Evolutionary conservation across 768 basidiomycete species (phyloP).

Genomic region (Mycena haematopus): DNA sequence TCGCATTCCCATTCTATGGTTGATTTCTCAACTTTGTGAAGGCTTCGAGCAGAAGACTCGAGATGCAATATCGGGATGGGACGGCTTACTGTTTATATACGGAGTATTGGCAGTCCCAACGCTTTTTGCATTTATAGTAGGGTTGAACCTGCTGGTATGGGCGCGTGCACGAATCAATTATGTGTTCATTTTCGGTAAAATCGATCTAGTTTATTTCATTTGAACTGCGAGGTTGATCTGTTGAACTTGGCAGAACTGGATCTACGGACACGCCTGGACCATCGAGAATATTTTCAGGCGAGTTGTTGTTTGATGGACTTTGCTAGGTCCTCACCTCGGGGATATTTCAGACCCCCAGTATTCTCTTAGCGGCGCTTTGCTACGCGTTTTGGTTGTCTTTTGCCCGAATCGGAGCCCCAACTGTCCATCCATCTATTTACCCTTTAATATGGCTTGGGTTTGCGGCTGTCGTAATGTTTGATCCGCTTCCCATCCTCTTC

Average conservation of each 20-base stretch:
- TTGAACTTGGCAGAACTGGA: constrained; percentile 60
- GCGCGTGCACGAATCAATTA: constrained; percentile 83
- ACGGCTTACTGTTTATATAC: constrained; percentile 80
- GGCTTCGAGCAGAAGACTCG: constrained; percentile 62
- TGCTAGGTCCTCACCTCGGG: background rate
- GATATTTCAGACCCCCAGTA: constrained; percentile 70
- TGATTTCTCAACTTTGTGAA: constrained; percentile 34
- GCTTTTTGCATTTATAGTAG: constrained; percentile 77
- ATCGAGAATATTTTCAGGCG: constrained; percentile 74
- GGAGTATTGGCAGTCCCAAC: constrained; percentile 75
- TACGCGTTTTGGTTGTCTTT: constrained; percentile 90
- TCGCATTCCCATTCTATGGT: background rate
- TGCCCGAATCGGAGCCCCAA: constrained; percentile 57
- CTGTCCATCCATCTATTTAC: constrained; percentile 74
- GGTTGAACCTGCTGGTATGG: constrained; percentile 85
- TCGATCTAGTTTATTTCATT: background rate
- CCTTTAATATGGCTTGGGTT: constrained; percentile 83
- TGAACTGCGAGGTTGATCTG: background rate
- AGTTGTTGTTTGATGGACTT: constrained; percentile 24
- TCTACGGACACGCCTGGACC: constrained; percentile 73
- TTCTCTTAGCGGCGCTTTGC: constrained; percentile 75
- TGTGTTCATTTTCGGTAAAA: constrained; percentile 44
- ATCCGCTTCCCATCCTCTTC: constrained; percentile 76
- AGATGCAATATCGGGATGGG: constrained; percentile 69
- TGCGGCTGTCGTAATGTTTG: constrained; percentile 57